Evolutionary conservation across 495 filamentous ascomycete genomes (phyloP).

Genomic region (Articulospora tetracladia): DNA sequence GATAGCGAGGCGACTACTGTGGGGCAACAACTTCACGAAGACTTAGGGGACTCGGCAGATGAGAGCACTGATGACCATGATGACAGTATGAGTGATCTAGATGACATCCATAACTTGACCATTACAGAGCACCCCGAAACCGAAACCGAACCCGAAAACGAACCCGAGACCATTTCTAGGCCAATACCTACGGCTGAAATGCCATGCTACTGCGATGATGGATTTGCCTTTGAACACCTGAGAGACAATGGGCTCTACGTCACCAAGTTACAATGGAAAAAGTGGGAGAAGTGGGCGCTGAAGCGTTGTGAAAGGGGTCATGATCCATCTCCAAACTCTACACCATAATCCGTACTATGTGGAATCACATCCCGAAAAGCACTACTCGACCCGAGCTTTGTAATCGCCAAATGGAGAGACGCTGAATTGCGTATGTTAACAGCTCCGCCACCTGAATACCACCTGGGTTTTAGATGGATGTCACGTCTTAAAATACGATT

Average conservation of each 20-base stretch:
- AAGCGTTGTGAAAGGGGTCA: constrained; percentile 24
- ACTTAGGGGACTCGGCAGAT: not conserved
- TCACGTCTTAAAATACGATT: not conserved
- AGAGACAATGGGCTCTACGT: constrained; percentile 56
- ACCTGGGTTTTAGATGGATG: too few species aligned
- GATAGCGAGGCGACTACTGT: constrained; percentile 17
- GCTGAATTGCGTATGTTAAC: too few species aligned
- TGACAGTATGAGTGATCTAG: not conserved
- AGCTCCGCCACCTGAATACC: too few species aligned
- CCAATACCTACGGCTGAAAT: not conserved
- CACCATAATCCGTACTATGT: not conserved
- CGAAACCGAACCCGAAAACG: not conserved
- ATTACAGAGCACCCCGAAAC: not conserved
- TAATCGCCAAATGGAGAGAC: too few species aligned
- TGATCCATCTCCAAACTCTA: not conserved
- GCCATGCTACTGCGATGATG: constrained; percentile 17
- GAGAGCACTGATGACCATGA: constrained; percentile 2
- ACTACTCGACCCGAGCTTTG: too few species aligned
- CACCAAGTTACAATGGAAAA: constrained; percentile 45
- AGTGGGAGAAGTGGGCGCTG: constrained; percentile 62
- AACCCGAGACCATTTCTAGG: too few species aligned
- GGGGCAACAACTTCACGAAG: not conserved
- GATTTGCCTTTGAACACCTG: constrained; percentile 39
- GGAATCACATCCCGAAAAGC: not conserved
- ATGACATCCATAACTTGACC: not conserved